phyloP scores from a whole-genome alignment of 768 basidiomycete genomes.

The Naganishia friedmannii region DNA sequence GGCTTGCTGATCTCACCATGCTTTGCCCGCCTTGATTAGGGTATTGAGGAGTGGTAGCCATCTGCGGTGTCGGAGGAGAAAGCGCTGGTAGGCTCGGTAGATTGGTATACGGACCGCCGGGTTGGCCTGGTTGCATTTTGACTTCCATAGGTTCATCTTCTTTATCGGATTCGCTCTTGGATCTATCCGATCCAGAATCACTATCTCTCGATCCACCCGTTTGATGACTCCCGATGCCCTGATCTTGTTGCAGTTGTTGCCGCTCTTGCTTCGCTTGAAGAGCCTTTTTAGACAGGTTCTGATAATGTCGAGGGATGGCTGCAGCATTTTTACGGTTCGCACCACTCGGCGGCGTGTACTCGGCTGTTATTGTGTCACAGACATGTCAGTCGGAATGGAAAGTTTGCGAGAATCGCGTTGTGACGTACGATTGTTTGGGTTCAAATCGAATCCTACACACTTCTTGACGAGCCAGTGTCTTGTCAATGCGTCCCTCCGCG shows the following conservation, averaged over 20 bases:
- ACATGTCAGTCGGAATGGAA: not conserved
- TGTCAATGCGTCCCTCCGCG: constrained; percentile 51
- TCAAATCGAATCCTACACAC: constrained; percentile 41
- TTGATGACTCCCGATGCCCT: not conserved
- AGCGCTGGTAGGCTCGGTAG: not conserved
- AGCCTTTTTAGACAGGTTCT: constrained; percentile 8
- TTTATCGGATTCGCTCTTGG: not conserved
- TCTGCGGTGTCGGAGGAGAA: constrained; percentile 12
- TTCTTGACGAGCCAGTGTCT: constrained; percentile 53
- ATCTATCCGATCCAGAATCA: constrained; percentile 1
- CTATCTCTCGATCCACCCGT: not conserved
- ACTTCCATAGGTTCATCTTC: not conserved
- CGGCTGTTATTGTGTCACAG: not conserved
- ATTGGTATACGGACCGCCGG: not conserved
- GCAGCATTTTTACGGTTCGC: constrained; percentile 21
- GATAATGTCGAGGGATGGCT: constrained; percentile 13
- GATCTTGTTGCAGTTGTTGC: constrained; percentile 1
- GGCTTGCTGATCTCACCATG: constrained; percentile 12
- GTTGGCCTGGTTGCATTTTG: not conserved
- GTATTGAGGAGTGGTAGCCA: not conserved
- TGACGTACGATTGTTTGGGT: constrained; percentile 36
- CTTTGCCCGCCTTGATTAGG: not conserved
- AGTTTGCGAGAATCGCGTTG: too few relatives aligned
- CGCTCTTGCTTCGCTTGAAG: not conserved
- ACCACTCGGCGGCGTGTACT: not conserved